Base-by-base conservation (phyloP, 2,329 filamentous ascomycete genomes). In the Fusarium sp. region DNA sequence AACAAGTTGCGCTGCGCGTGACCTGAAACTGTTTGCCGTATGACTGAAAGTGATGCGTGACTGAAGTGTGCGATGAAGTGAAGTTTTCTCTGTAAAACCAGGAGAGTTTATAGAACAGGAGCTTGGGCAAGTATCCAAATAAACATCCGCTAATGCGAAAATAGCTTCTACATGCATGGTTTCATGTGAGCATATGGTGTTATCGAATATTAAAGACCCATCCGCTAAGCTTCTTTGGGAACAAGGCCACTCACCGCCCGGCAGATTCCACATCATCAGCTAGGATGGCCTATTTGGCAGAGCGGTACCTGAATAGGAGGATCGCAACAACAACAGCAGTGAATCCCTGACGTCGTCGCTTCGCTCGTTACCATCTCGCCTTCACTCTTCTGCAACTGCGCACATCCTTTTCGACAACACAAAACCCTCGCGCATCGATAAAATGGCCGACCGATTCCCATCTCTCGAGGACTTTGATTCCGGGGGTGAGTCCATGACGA, bases 381-480 rank as follows among this genome's bases (percentile, higher is more conserved):
- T 47, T 38, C 35, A 18, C 14, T 16, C 13, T 29, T 24, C 58
- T 31, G 57, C 29, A 60, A 22, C 35, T 31, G 37, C 60, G 57
- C 38, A 68, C 35, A 52, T 24, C n/a, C 18, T 58, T 38, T 40
- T 35, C 24, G 42, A 38, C 59, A 57, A 40, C 6, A 34, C 18
- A 63, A 37, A 27, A 52, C 35, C 24, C 24, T 50, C 24, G 54
- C 54, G 56, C 56, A 71, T 60, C 59, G 59, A 14, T 85, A 79
- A 54, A 52, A 95, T 95, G 93, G 93, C 93, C 58, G 92, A 94
- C 84, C 87, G 92, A 79, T 95, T 95, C 82, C 93, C 93, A 77
- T 94, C 93, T 54, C 85, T 95, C 78, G 93, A 95, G 83, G 93
- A 95, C 79, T 93, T 95, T 80, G 91, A 93, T 82, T 89, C 89